A percentile compares a stretch with the other conserved stretches of the same genome.
phyloP scores from a whole-genome alignment of 1,139 yeast species.

The Blastobotrys elegans region DNA sequence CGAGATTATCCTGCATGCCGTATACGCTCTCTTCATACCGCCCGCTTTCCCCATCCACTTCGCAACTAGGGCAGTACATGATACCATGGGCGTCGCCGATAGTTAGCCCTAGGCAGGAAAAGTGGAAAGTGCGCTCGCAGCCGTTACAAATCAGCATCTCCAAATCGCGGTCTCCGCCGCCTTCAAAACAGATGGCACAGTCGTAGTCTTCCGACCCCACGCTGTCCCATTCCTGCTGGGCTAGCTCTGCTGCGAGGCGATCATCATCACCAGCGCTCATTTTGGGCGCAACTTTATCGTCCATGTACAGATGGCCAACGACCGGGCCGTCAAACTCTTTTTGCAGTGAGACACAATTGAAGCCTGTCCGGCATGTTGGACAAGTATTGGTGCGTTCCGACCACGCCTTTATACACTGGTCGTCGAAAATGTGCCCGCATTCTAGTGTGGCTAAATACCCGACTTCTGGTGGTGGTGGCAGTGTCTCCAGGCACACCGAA shows the following conservation, averaged over 20 bases:
- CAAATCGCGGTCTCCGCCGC: constrained; percentile 28
- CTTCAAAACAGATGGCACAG: constrained; percentile 30
- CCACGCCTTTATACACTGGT: constrained; percentile 47
- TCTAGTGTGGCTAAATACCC: constrained; percentile 10
- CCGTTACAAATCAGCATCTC: constrained; percentile 31
- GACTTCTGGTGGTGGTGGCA: constrained; percentile 10
- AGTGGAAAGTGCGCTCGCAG: constrained; percentile 32
- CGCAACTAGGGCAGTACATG: constrained; percentile 34
- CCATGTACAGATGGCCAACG: constrained; percentile 18
- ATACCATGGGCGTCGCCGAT: constrained; percentile 27
- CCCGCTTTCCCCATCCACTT: constrained; percentile 20
- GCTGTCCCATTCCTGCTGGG: constrained; percentile 16
- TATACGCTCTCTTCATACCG: constrained; percentile 6
- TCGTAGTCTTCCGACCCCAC: constrained; percentile 15
- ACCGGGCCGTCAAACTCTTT: constrained; percentile 18
- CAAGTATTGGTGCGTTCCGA: constrained; percentile 47
- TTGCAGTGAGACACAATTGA: constrained; percentile 25
- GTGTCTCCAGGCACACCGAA: constrained; percentile 11
- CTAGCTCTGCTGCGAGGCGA: constrained; percentile 9
- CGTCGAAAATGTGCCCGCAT: constrained; percentile 42
- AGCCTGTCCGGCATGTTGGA: constrained; percentile 47
- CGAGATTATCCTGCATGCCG: not conserved
- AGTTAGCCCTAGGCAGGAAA: constrained; percentile 31
- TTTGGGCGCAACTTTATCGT: constrained; percentile 16
- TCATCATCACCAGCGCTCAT: constrained; percentile 15